A percentile compares a stretch with the other conserved stretches of the same genome.
These are phyloP conservation scores for Lactifluus rugatus DNA, from an alignment of 768 basidiomycete species.

Conservation along the genomic window DNA sequence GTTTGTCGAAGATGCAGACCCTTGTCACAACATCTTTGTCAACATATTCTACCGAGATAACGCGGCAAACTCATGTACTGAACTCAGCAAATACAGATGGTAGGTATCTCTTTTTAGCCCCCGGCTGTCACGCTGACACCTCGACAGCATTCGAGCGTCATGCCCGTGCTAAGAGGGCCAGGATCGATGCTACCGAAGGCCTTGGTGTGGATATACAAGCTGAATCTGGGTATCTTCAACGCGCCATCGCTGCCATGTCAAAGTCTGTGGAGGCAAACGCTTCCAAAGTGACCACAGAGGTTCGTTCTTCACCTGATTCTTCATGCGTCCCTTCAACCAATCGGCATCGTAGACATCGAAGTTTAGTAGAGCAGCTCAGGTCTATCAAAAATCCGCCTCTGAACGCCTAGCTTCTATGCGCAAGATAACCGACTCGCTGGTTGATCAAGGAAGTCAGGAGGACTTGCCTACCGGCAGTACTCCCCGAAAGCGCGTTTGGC, in stretches of 20 bases:
- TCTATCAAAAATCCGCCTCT: conserved; percentile 35
- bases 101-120: conserved; percentile 22
- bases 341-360: conserved; percentile 31
- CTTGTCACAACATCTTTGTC: conserved; percentile 38
- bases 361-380: conserved; percentile 33
- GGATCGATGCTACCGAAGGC: conserved; percentile 47
- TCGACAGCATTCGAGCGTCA: conserved; percentile 50
- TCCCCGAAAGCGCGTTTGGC: conserved; percentile 66
- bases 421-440: conserved; percentile 40
- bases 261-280: conserved; percentile 37
- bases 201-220: conserved; percentile 42
- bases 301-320: conserved; percentile 25
- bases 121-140: neutral
- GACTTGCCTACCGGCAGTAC: conserved; percentile 65
- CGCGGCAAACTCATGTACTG: conserved; percentile 38
- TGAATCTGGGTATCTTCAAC: conserved; percentile 43
- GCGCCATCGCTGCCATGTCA: conserved; percentile 41
- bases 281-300: conserved; percentile 41
- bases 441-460: conserved; percentile 48
- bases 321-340: neutral
- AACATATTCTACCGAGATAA: conserved; percentile 43
- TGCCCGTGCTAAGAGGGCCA: conserved; percentile 53
- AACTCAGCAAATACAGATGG: conserved; percentile 37
- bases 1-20: conserved; percentile 36
- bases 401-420: conserved; percentile 41